Evolutionary conservation across 306 rosid species (phyloP), one percentile per base, ranked within the genome.

Genomic region (Pachyrhizus erosus): DNA sequence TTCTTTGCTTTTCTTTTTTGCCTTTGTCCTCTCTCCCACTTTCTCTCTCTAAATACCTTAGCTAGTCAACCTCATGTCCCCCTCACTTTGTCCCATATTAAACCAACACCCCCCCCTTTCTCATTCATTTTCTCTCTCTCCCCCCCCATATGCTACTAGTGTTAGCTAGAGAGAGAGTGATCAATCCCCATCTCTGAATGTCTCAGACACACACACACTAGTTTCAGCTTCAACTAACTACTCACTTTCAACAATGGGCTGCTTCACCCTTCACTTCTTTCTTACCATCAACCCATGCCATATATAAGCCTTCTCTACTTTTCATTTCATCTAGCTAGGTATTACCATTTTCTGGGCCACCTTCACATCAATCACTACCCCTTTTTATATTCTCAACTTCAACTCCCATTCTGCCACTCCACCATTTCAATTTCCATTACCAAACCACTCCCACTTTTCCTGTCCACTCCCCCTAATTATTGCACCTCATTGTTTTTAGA

Each of bases 141-240:
- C 2, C 58, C 0, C 27, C 67, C 37, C 34, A 66, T 89, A 52
- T 57, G 49, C 60, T 60, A 24, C 60, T 60, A 24, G 49, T 76
- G n/a, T 29, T 57, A 58, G 29, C 10, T 58, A 58, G 67, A 26
- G 79, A 57, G 40, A 66, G 76, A 84, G 82, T 84, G 89, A 87
- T 88, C 96, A 81, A 86, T 88, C 94, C 64, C 92, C 85, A 86
- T 89, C 91, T 86, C 96, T 87, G 83, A 72, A 78, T 89, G 78
- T 86, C 91, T 86, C 84, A 74, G 76, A 66, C 88, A 29, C 73
- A 57, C 86, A 87, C 89, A 49, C 18, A 60, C 67, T 13, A 4
- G 37, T 60, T 31, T 31, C 14, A 68, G 3, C 76, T 78, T 86
- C 86, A 76, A 74, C 83, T 58, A 75, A 83, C 84, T 77, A 62